These are phyloP conservation scores for Toxicodendron radicans DNA, from an alignment of 345 rosid species.

Conservation along the genomic window DNA sequence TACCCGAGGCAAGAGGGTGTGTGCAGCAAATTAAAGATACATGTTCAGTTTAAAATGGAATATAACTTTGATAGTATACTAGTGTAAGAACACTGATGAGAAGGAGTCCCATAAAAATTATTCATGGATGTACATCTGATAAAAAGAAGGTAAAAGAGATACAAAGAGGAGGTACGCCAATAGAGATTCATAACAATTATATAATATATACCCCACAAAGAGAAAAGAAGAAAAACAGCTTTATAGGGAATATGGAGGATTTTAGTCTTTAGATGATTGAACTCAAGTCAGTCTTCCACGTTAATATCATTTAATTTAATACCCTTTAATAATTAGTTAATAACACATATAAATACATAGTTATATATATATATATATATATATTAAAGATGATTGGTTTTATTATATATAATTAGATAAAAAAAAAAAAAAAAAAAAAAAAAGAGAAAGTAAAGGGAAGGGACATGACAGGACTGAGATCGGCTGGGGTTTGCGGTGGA, in stretches of 20 bases:
- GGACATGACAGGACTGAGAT: constrained; percentile 44
- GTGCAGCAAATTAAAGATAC: constrained; percentile 23
- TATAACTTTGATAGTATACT: constrained; percentile 29
- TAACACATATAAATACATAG: background rate
- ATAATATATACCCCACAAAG: constrained; percentile 40
- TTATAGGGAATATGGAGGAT: constrained; percentile 55
- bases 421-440: constrained; percentile 3
- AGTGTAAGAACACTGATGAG: constrained; percentile 10
- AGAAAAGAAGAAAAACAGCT: constrained; percentile 39
- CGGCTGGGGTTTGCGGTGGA: constrained; percentile 47
- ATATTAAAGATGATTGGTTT: background rate
- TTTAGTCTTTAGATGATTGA: constrained; percentile 63
- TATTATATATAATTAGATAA: no score
- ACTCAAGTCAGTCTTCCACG: constrained; percentile 28
- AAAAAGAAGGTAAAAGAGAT: constrained; percentile 22
- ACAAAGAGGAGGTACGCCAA: constrained; percentile 43
- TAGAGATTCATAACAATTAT: constrained; percentile 23
- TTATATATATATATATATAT: background rate
- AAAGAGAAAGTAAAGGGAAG: constrained; percentile 10
- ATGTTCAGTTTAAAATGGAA: constrained; percentile 35
- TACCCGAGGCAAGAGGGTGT: constrained; percentile 25
- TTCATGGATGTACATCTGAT: constrained; percentile 23
- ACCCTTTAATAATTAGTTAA: background rate
- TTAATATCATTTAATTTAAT: background rate
- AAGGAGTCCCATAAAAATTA: constrained; percentile 21